These are phyloP conservation scores for Amauroascus niger DNA, from an alignment of 2,329 filamentous ascomycete genomes.

Conservation along the genomic window DNA sequence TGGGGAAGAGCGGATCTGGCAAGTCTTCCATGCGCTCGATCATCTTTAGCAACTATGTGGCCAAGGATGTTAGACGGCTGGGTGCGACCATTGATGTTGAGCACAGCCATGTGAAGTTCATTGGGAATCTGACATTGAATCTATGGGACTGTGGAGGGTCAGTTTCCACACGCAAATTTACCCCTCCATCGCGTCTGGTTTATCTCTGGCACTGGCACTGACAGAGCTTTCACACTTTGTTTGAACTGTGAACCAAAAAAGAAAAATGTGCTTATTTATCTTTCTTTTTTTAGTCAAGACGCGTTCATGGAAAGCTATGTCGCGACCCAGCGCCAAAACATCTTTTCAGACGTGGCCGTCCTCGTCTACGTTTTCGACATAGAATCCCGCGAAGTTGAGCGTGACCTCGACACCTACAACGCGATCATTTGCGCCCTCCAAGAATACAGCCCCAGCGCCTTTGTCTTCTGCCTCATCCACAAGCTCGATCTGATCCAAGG, in stretches of 20 bases:
- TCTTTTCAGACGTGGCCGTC: constrained; percentile 93
- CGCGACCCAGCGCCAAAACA: constrained; percentile 85
- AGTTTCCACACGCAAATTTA: constrained; percentile 28
- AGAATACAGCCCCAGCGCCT: constrained; percentile 71
- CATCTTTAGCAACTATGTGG: constrained; percentile 98
- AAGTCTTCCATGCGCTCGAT: constrained; percentile 98
- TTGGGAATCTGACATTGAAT: constrained; percentile 93
- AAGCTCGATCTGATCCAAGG: constrained; percentile 95
- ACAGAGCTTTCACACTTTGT: too few species aligned
- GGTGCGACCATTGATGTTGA: constrained; percentile 98
- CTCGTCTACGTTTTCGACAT: constrained; percentile 99
- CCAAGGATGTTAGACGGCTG: constrained; percentile 82
- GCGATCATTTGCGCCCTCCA: constrained; percentile 80
- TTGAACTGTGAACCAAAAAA: neutral
- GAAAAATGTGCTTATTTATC: neutral
- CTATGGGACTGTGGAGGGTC: constrained; percentile 95
- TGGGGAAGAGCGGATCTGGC: constrained; percentile 94
- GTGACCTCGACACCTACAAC: constrained; percentile 84
- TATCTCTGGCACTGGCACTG: too few species aligned
- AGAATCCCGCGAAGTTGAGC: constrained; percentile 86
- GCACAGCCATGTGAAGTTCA: constrained; percentile 96
- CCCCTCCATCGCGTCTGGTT: neutral
- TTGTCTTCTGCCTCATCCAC: constrained; percentile 92
- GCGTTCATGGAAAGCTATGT: constrained; percentile 99
- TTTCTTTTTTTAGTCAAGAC: constrained; percentile 68